A percentile compares a stretch with the other conserved stretches of the same genome.
phyloP scores from a whole-genome alignment of 1,284 basidiomycete genomes.

The Boletus mariae region DNA sequence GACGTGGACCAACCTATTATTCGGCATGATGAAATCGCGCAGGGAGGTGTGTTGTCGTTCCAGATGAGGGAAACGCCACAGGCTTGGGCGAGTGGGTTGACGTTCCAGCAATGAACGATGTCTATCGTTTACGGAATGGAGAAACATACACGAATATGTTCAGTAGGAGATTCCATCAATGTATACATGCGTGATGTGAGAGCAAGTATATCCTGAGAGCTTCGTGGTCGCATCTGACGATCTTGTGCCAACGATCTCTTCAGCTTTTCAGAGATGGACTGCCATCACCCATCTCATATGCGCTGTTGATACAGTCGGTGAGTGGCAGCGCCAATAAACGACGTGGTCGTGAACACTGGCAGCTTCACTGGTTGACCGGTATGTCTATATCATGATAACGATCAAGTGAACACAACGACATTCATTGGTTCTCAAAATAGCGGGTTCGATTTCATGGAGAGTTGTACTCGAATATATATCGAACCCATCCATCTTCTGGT shows the following conservation, averaged over 20 bases:
- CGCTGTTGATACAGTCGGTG: no score
- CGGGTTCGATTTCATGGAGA: neutral
- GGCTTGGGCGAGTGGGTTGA: constrained; percentile 34
- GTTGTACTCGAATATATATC: neutral
- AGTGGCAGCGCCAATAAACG: no score
- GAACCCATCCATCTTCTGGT: neutral
- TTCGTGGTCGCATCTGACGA: no score
- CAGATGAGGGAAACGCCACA: constrained; percentile 57
- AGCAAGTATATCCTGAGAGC: no score
- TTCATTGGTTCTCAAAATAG: neutral
- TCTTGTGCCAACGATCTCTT: no score
- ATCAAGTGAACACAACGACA: no score
- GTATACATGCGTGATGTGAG: neutral
- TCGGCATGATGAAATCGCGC: constrained; percentile 51
- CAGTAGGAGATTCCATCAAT: neutral
- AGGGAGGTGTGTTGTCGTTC: constrained; percentile 59
- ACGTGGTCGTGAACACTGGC: no score
- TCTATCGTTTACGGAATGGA: neutral
- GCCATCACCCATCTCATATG: no score
- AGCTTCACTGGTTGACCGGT: no score
- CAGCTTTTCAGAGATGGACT: no score
- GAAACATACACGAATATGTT: neutral
- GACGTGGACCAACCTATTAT: constrained; percentile 45
- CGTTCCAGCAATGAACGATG: constrained; percentile 2
- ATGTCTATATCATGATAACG: no score